Base-by-base conservation (phyloP, 805 yeast genomes). In the Zygosaccharomyces lentus region DNA sequence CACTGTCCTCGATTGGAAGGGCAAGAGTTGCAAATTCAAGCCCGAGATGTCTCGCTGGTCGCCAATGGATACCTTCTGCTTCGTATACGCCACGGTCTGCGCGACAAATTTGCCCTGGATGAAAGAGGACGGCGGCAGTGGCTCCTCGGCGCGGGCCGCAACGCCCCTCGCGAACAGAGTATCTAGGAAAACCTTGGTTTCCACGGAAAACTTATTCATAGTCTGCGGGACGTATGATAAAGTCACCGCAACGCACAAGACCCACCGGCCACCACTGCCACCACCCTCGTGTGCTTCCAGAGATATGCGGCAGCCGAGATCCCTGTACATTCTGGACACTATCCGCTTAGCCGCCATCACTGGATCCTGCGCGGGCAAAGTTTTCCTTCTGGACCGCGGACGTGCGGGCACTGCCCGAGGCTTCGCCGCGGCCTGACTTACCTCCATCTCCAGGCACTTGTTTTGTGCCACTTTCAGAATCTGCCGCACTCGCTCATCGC, bases 1-100 rank as follows among this genome's bases (percentile, higher is more conserved):
- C 7, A 65, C 57, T 23, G 66, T 58, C 27, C 56, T 53, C 30
- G 48, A 46, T 44, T 66, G 71, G 37, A 63, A 65, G 1, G 68
- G 66, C 41, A 59, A 46, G 12, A 65, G 47, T 3, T 38, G 41
- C 5, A 59, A 50, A n/a, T 57, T 52, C 42, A 37, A 35, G 12
- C 43, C 51, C 19, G 44, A 19, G 8, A 48, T 34, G 7, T 40
- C 21, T 9, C 37, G 25, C 19, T 16, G 40, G n/a, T n/a, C 16
- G 23, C n/a, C 29, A 7, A 16, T 15, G n/a, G 46, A 26, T 9
- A 55, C 32, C 19, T 36, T 52, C 17, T 29, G 26, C 29, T 53
- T 53, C 6, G 66, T 54, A 45, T 61, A 53, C 2, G 50, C 37
- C 7, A 57, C 47, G 9, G 56, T 53, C 37, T 60, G 63, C 19